Base-by-base conservation (phyloP, 2,329 filamentous ascomycete genomes). In the Beauveria sp. region DNA sequence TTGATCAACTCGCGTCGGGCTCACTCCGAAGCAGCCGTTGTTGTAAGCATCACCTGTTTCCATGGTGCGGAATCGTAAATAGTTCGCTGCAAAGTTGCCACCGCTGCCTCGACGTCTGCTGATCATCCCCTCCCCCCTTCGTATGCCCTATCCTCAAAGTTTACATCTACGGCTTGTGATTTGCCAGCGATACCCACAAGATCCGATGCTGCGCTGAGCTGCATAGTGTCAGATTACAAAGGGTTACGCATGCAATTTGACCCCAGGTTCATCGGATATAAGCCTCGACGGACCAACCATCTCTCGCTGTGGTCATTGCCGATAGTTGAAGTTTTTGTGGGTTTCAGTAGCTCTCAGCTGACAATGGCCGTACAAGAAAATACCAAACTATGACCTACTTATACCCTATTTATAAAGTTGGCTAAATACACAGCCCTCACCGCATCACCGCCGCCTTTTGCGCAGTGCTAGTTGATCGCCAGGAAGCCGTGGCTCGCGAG, bases 211-310 rank as follows among this genome's bases (percentile, higher is more conserved):
- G 52, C 52, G 52, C 24, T 38, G 50, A 50, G 43, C 34, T 55
- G 51, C 52, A 62, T 62, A 10, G 38, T 51, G 51, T 52, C 38
- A 61, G 51, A 62, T 62, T 56, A 56, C 52, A 31, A 31, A 26
- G 56, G 14, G 58, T 58, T 26, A 50, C 55, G 49, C 45, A 20
- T 42, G 20, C 42, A 56, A 49, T 38, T 55, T 43, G 46, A 52
- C 57, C 57, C 57, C 57, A 42, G 57, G 51, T 48, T 43, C 24
- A 50, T 57, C 57, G 57, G 57, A 52, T 60, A 60, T 60, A 52
- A 60, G 40, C 46, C 46, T 48, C 20, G 28, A 49, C 43, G 55
- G 28, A 40, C 18, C 55, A 49, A 31, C 45, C 10, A 49, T 49
- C 31, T 5, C 38, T 46, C 42, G 12, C 42, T n/a, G n/a, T 48